Evolutionary conservation across 1,284 basidiomycete species (phyloP).

Genomic region (Tausonia pullulans): DNA sequence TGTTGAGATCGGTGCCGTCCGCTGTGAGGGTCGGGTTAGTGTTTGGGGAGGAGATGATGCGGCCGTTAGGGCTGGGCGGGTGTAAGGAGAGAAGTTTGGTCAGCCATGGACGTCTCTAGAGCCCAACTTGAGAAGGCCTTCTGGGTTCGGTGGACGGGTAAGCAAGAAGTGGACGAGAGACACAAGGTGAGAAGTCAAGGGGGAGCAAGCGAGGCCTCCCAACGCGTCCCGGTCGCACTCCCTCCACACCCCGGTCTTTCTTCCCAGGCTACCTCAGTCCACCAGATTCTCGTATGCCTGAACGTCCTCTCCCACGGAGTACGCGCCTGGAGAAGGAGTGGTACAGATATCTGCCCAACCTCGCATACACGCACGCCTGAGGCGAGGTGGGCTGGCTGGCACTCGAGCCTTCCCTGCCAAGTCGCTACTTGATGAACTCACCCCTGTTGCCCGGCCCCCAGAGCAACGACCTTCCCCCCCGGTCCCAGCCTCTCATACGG

Average conservation of each 20-base stretch:
- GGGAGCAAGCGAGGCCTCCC: not conserved
- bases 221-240: not conserved
- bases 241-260: too few species aligned
- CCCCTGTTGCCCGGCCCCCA: too few species aligned
- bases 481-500: slow-evolving; percentile 12
- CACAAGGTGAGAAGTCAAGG: not conserved
- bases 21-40: slow-evolving; percentile 26
- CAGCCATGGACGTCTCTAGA: not conserved
- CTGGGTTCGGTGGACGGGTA: not conserved
- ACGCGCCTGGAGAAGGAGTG: too few species aligned
- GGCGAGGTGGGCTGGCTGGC: too few species aligned
- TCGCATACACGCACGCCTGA: too few species aligned
- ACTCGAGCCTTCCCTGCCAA: too few species aligned
- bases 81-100: not conserved
- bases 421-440: too few species aligned
- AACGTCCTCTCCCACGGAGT: too few species aligned
- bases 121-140: not conserved
- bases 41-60: slow-evolving; percentile 24
- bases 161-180: not conserved
- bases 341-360: too few species aligned
- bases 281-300: too few species aligned
- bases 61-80: not conserved
- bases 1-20: slow-evolving; percentile 19
- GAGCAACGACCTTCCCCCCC: not conserved
- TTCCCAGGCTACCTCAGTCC: too few species aligned